Evolutionary conservation across 306 rosid species (phyloP).

Genomic region (Vachellia pachyceras): DNA sequence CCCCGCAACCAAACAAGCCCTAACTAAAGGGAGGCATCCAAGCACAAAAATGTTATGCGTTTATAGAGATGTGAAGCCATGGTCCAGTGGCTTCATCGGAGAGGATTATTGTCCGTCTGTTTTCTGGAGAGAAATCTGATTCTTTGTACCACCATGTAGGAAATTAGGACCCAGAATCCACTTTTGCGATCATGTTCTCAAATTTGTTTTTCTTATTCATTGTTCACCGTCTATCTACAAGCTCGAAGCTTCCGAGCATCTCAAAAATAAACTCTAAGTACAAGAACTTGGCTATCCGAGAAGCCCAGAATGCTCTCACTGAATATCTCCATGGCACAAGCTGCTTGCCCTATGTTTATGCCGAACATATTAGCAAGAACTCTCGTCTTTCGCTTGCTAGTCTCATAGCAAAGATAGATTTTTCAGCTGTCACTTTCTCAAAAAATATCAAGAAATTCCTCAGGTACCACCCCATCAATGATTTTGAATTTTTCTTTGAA

Average conservation of each 20-base stretch:
- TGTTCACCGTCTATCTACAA: conserved; percentile 48
- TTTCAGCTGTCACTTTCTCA: conserved; percentile 49
- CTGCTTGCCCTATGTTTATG: conserved; percentile 62
- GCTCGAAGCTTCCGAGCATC: conserved; percentile 37
- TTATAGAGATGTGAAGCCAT: background rate
- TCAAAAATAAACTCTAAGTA: conserved; percentile 50
- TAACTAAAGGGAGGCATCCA: too few species aligned
- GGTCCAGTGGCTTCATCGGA: background rate
- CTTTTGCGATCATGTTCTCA: conserved; percentile 12
- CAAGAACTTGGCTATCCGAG: conserved; percentile 47
- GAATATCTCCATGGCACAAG: conserved; percentile 79
- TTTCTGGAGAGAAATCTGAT: background rate
- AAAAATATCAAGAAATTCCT: conserved; percentile 53
- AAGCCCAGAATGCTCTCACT: conserved; percentile 63
- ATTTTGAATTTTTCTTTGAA: conserved; percentile 84
- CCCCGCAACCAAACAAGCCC: too few species aligned
- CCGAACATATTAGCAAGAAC: conserved; percentile 67
- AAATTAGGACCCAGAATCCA: background rate
- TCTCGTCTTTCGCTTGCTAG: conserved; percentile 54
- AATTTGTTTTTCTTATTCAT: conserved; percentile 25
- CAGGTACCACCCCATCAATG: conserved; percentile 85
- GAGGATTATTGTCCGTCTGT: background rate
- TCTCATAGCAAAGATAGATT: conserved; percentile 52
- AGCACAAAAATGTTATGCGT: background rate
- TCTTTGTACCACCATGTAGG: background rate